Base-by-base conservation (phyloP, 495 filamentous ascomycete species). In the Neurospora sp. region DNA sequence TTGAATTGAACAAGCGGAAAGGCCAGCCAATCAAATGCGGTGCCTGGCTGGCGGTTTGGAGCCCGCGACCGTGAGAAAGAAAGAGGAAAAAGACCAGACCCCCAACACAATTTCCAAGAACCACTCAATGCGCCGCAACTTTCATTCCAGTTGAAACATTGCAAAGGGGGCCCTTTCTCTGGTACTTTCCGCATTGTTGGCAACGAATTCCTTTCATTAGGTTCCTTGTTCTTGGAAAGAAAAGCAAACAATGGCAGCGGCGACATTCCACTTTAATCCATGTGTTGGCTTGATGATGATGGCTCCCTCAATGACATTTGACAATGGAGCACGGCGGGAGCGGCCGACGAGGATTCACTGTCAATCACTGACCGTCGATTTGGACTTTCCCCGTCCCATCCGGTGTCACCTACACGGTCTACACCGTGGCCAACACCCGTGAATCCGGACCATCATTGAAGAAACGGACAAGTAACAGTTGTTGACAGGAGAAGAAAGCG, bases 11-110 rank as follows among this genome's bases (percentile, higher is more conserved):
- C 39, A 12, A 20, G 44, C 44, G 44, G 45, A 53, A 53, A 61
- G 27, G 31, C 22, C 20, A 16, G 6, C 14, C 53, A 61, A 61
- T 61, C 53, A 61, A 61, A 31, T 31, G 14, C 53, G 22, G 27
- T 61, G 53, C 27, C 48, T 61, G 48, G 48, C 20, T 4, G 20
- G 4, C 22, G 20, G 20, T 27, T 27, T 61, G 35, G 35, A 35
- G 35, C 35, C 35, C 41, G 48, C 22, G 22, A 59, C 48, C 48
- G n/a, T 22, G n/a, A 70, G 31, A 39, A 16, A 38, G 59, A 41
- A 41, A 69, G 35, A 72, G 31, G 39, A 69, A 45, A 68, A 72
- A 69, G 59, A 65, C 73, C 70, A 40, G 73, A 74, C 59, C 71
- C 73, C 70, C 72, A 72, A 72, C 69, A 40, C 22, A 59, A 61